A percentile compares a stretch with the other conserved stretches of the same genome.
phyloP scores from a whole-genome alignment of 495 filamentous ascomycete species.

The Aspergillus indologenus region DNA sequence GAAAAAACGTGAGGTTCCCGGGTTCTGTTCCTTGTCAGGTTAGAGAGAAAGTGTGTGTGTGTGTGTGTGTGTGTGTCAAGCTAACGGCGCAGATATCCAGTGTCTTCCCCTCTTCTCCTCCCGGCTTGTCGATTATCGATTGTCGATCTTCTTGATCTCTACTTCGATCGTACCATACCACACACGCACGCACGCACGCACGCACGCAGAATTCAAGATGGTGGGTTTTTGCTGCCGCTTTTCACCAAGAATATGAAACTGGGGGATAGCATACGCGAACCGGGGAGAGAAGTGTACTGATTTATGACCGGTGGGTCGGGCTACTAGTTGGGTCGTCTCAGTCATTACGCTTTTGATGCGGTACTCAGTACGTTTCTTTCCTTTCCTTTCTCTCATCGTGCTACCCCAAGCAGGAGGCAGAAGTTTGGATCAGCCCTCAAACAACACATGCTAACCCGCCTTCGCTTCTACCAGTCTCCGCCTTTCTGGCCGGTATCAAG shows the following conservation, averaged over 20 bases:
- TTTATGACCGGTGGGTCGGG: slow-evolving; percentile 18
- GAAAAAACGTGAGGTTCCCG: not conserved
- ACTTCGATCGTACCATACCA: not conserved
- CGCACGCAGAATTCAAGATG: not conserved
- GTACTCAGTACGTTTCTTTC: slow-evolving; percentile 68
- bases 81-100: too few species aligned
- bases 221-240: not conserved
- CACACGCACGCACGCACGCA: too few species aligned
- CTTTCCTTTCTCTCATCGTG: too few species aligned
- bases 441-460: slow-evolving; percentile 24
- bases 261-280: not conserved
- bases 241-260: not conserved
- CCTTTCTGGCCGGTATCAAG: slow-evolving; percentile 93
- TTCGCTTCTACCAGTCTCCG: slow-evolving; percentile 62
- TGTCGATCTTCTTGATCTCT: too few species aligned
- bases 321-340: slow-evolving; percentile 90
- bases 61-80: too few species aligned
- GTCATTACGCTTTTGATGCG: slow-evolving; percentile 95
- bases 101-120: too few species aligned
- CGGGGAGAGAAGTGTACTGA: not conserved
- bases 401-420: too few species aligned
- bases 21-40: too few species aligned
- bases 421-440: too few species aligned
- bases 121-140: too few species aligned
- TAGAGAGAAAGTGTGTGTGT: too few species aligned